Percentiles rank a stretch among this genome's conserved stretches.
Evolutionary conservation across 75 land plant species (phyloP).

Genomic region (Selaginella moellendorffii): DNA sequence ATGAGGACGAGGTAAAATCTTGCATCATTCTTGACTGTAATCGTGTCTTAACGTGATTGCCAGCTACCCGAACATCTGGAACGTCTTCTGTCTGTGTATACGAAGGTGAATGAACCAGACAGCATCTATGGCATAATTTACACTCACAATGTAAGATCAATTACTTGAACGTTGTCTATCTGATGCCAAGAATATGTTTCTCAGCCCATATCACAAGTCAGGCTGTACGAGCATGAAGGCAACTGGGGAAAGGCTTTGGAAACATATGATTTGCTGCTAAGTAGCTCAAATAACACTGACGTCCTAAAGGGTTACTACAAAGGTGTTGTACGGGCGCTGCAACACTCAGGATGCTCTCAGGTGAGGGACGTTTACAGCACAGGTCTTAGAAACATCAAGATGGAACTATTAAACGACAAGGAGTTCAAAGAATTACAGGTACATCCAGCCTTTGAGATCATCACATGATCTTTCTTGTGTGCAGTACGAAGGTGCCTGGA

Average conservation of each 20-base stretch:
- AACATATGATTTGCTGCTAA: slow-evolving; percentile 63
- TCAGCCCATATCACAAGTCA: slow-evolving; percentile 70
- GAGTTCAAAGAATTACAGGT: slow-evolving; percentile 89
- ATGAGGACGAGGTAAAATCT: slow-evolving; percentile 33
- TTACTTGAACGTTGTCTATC: neutral
- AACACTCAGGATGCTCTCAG: slow-evolving; percentile 83
- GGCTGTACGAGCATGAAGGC: slow-evolving; percentile 89
- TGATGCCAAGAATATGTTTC: neutral
- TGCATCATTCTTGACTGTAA: neutral
- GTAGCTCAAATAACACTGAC: slow-evolving; percentile 22
- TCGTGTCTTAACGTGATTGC: slow-evolving; percentile 1
- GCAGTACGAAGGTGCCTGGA: slow-evolving; percentile 98
- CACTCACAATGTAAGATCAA: slow-evolving; percentile 57
- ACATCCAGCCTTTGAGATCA: neutral
- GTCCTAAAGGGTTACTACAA: slow-evolving; percentile 34
- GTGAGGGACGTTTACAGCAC: slow-evolving; percentile 59
- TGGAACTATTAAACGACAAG: slow-evolving; percentile 41
- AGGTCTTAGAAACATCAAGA: slow-evolving; percentile 42
- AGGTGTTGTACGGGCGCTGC: slow-evolving; percentile 79
- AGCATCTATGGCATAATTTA: slow-evolving; percentile 77
- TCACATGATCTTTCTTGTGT: neutral
- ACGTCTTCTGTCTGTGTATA: slow-evolving; percentile 51
- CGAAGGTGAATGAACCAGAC: slow-evolving; percentile 89
- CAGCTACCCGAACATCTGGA: slow-evolving; percentile 76
- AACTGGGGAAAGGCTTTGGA: slow-evolving; percentile 92